Conservation (phyloP, 257 asterid species). For the Vinca minor region DNA sequence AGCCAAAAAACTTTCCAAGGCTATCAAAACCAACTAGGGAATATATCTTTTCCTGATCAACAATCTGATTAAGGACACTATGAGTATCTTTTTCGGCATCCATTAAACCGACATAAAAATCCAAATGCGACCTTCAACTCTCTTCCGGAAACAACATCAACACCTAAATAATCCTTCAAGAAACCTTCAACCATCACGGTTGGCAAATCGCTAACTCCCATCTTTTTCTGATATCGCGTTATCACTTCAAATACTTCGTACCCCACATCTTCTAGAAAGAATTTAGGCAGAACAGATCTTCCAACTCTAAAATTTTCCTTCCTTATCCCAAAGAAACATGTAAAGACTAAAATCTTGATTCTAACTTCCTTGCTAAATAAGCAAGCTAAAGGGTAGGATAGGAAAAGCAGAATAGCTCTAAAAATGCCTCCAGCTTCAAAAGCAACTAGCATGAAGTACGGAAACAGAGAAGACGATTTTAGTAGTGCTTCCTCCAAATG, state of each 20-base stretch:
- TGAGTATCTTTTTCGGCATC: constrained; percentile 14
- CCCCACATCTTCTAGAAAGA: constrained; percentile 32
- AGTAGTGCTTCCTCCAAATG: constrained; percentile 30
- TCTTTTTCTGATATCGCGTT: constrained; percentile 13
- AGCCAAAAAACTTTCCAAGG: constrained; percentile 1
- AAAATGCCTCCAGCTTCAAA: constrained; percentile 32
- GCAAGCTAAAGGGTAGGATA: constrained; percentile 25
- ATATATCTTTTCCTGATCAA: constrained; percentile 13
- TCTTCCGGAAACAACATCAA: constrained; percentile 28
- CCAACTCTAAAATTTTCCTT: constrained; percentile 15
- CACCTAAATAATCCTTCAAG: constrained; percentile 29
- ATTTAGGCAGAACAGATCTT: constrained; percentile 30
- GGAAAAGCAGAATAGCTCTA: constrained; percentile 21
- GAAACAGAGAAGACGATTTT: constrained; percentile 25
- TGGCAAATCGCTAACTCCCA: constrained; percentile 27
- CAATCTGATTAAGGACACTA: constrained; percentile 6
- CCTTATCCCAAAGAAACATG: constrained; percentile 30
- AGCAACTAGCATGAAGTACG: constrained; percentile 34
- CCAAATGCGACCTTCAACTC: constrained; percentile 25
- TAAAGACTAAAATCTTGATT: constrained; percentile 25
- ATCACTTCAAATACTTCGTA: constrained; percentile 26
- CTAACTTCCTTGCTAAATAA: constrained; percentile 9
- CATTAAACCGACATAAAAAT: constrained; percentile 24
- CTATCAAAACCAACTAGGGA: constrained; percentile 22
- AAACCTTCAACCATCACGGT: constrained; percentile 30